Percentiles rank a stretch among this genome's conserved stretches.
Conservation (phyloP, 2,329 filamentous ascomycete genomes). For the Diaporthe caulivora region DNA sequence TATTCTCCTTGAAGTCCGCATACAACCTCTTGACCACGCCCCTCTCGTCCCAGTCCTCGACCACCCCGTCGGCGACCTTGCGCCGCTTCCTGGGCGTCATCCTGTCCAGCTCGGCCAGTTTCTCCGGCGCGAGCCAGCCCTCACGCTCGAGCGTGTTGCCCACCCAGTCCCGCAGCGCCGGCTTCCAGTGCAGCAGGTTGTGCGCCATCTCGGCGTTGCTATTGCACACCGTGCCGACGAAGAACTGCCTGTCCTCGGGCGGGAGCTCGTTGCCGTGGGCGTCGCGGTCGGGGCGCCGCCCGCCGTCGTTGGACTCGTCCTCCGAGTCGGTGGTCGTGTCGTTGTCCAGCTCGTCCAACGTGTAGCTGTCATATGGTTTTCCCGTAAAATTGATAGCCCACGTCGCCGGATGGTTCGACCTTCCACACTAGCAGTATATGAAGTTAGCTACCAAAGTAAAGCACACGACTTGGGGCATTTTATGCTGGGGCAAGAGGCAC, state of each 20-base stretch:
- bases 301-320: slow-evolving; percentile 55
- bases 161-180: slow-evolving; percentile 79
- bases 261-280: slow-evolving; percentile 54
- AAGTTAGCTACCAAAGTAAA: neutral
- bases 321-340: slow-evolving; percentile 51
- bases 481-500: neutral
- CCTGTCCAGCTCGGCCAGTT: slow-evolving; percentile 71
- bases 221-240: slow-evolving; percentile 55
- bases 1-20: slow-evolving; percentile 72
- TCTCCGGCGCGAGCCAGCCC: slow-evolving; percentile 67
- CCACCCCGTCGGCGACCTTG: slow-evolving; percentile 72
- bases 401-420: slow-evolving; percentile 75
- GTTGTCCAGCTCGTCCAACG: slow-evolving; percentile 72
- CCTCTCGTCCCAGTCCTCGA: slow-evolving; percentile 71
- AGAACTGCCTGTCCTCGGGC: slow-evolving; percentile 54
- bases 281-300: slow-evolving; percentile 53
- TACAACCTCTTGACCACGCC: slow-evolving; percentile 74
- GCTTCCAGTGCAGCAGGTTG: slow-evolving; percentile 80
- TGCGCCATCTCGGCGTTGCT: slow-evolving; percentile 76
- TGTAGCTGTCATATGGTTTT: slow-evolving; percentile 73
- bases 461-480: neutral
- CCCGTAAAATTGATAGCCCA: slow-evolving; percentile 74
- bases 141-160: slow-evolving; percentile 69
- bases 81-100: slow-evolving; percentile 71
- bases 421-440: slow-evolving; percentile 55